These are phyloP conservation scores for Pyrenochaeta sp. DNA, from an alignment of 2,329 filamentous ascomycete genomes.

Conservation along the genomic window DNA sequence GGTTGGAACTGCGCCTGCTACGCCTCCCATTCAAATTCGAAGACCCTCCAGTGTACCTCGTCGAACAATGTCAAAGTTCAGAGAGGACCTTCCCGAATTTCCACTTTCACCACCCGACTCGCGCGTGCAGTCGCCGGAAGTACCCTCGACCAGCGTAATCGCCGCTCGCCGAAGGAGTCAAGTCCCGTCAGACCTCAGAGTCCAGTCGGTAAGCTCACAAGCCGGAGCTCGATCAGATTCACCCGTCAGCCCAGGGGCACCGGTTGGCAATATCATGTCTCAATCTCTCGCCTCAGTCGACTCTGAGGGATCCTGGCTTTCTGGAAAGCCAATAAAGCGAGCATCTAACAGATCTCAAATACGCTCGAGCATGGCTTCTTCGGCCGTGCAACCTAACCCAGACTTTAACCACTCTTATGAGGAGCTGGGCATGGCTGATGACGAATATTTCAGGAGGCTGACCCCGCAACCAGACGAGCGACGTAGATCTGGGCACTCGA, in stretches of 20 bases:
- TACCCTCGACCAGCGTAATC: conserved; percentile 56
- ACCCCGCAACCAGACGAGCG: conserved; percentile 57
- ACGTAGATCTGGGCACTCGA: conserved; percentile 40
- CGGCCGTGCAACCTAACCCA: conserved; percentile 54
- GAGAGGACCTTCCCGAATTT: conserved; percentile 88
- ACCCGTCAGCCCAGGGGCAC: conserved; percentile 47
- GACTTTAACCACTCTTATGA: conserved; percentile 70
- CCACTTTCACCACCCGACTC: conserved; percentile 87
- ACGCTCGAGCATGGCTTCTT: conserved; percentile 58
- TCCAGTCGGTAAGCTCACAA: conserved; percentile 34
- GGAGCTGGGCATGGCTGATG: conserved; percentile 71
- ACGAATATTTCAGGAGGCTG: conserved; percentile 75
- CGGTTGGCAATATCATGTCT: conserved; percentile 61
- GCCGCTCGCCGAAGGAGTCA: conserved; percentile 52
- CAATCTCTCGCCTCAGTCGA: conserved; percentile 93
- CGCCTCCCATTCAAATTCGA: conserved; percentile 52
- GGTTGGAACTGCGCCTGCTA: conserved; percentile 48
- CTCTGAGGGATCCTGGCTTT: conserved; percentile 95
- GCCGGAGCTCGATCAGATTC: conserved; percentile 52
- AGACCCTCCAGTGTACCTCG: conserved; percentile 69
- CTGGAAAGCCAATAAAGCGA: conserved; percentile 70
- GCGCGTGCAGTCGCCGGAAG: conserved; percentile 79
- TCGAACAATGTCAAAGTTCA: conserved; percentile 88
- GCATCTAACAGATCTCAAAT: conserved; percentile 55
- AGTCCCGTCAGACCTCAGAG: conserved; percentile 44